Percentiles rank a stretch among this genome's conserved stretches.
These are phyloP conservation scores for Xylaria flabelliformis DNA, from an alignment of 495 filamentous ascomycete species.

Conservation along the genomic window DNA sequence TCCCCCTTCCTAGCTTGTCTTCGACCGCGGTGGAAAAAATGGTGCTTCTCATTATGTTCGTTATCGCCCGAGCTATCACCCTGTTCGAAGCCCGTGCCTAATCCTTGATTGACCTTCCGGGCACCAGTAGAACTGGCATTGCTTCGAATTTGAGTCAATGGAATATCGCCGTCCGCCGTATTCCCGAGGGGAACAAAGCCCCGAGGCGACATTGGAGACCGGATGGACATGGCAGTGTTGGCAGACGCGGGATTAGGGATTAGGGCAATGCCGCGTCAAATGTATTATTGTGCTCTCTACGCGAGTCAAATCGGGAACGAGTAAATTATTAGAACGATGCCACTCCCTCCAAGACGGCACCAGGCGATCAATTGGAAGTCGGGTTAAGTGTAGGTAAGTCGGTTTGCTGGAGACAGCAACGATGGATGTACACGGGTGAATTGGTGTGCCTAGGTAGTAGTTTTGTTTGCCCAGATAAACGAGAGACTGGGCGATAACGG, in stretches of 20 bases:
- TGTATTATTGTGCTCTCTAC: conserved; percentile 3
- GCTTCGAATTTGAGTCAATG: conserved; percentile 57
- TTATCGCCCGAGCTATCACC: conserved; percentile 38
- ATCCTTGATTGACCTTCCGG: conserved; percentile 52
- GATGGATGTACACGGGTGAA: background rate
- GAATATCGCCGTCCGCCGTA: conserved; percentile 54
- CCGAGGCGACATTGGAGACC: conserved; percentile 36
- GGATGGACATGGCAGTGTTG: conserved; percentile 36
- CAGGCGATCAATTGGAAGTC: conserved; percentile 26
- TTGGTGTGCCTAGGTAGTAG: background rate
- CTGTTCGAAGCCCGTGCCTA: conserved; percentile 39
- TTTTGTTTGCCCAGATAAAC: conserved; percentile 24
- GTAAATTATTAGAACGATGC: background rate
- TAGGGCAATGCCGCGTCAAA: background rate
- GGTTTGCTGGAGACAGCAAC: background rate
- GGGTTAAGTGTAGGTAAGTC: background rate
- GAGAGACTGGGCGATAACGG: conserved; percentile 18
- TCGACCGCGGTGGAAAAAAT: conserved; percentile 64
- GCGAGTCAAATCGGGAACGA: background rate
- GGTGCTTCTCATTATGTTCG: conserved; percentile 57
- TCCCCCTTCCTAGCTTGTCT: conserved; percentile 58
- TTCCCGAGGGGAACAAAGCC: conserved; percentile 41
- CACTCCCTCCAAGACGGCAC: conserved; percentile 22
- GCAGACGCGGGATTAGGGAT: background rate
- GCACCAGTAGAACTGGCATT: conserved; percentile 57